Conservation (phyloP, 1,284 basidiomycete species). For the Malassezia brasiliensis region DNA sequence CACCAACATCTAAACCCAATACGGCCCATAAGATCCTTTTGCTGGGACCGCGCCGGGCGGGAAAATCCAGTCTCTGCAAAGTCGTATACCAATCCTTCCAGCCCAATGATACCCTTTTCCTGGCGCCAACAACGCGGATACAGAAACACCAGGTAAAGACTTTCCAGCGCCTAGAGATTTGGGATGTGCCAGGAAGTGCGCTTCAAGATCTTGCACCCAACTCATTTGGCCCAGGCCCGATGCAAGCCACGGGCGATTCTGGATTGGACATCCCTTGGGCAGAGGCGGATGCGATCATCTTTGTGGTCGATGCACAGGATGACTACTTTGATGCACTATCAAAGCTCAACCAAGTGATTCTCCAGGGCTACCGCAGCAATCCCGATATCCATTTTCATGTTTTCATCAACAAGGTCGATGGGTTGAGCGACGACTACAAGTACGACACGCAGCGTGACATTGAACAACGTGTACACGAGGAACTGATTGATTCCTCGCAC, state of each 20-base stretch:
- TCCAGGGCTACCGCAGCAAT: slow-evolving; percentile 58
- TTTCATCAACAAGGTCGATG: slow-evolving; percentile 93
- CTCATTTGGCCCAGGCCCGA: neutral
- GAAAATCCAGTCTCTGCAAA: slow-evolving; percentile 84
- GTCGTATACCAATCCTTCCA: slow-evolving; percentile 77
- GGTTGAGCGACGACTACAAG: slow-evolving; percentile 80
- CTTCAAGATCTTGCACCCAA: slow-evolving; percentile 42
- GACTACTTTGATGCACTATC: slow-evolving; percentile 60
- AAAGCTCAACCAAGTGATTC: slow-evolving; percentile 54
- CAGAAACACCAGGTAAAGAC: slow-evolving; percentile 55
- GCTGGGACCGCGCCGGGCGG: slow-evolving; percentile 55
- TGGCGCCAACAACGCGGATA: slow-evolving; percentile 55
- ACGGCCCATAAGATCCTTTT: slow-evolving; percentile 10
- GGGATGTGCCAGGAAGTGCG: slow-evolving; percentile 79
- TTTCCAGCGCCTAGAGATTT: slow-evolving; percentile 82
- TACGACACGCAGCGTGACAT: slow-evolving; percentile 50
- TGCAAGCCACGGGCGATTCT: slow-evolving; percentile 10
- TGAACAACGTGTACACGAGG: slow-evolving; percentile 38
- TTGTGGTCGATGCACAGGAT: slow-evolving; percentile 87
- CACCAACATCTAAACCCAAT: neutral
- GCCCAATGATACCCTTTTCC: slow-evolving; percentile 79
- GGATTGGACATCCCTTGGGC: slow-evolving; percentile 25
- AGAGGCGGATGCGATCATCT: slow-evolving; percentile 57
- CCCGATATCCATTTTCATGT: slow-evolving; percentile 75
- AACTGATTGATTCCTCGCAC: slow-evolving; percentile 30